phyloP scores from a whole-genome alignment of 1,284 basidiomycete species.

The Malassezia sympodialis region DNA sequence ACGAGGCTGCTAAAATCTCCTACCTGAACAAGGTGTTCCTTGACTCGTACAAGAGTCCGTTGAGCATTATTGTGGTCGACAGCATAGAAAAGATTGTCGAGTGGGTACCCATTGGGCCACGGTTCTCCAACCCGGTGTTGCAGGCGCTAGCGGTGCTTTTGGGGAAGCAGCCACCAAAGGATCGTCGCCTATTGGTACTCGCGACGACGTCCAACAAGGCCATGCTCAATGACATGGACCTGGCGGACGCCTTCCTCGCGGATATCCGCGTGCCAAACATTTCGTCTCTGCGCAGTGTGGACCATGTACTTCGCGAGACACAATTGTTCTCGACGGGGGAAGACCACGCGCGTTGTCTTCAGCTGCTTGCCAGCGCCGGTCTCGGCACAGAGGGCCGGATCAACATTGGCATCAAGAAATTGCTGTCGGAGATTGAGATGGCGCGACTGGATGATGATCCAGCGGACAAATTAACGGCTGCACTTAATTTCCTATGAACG shows the following conservation, averaged over 20 bases:
- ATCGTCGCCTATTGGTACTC: slow-evolving; percentile 78
- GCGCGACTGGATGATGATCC: slow-evolving; percentile 64
- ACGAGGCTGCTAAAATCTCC: slow-evolving; percentile 78
- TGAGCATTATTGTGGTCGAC: slow-evolving; percentile 95
- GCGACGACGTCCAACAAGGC: slow-evolving; percentile 81
- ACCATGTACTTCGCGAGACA: slow-evolving; percentile 71
- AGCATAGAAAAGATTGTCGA: slow-evolving; percentile 47
- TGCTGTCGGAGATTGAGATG: slow-evolving; percentile 89
- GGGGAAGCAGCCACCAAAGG: slow-evolving; percentile 84
- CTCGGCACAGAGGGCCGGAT: slow-evolving; percentile 58
- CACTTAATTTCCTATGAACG: slow-evolving; percentile 24
- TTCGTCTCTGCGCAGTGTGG: slow-evolving; percentile 61
- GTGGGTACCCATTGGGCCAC: slow-evolving; percentile 93
- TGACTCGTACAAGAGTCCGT: slow-evolving; percentile 93
- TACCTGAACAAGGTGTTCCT: slow-evolving; percentile 87
- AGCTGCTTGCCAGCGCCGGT: slow-evolving; percentile 65
- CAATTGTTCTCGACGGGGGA: slow-evolving; percentile 60
- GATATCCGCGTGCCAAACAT: slow-evolving; percentile 79
- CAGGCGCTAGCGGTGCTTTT: slow-evolving; percentile 85
- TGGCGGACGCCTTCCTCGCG: slow-evolving; percentile 77
- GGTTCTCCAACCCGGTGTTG: slow-evolving; percentile 88
- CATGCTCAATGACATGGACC: slow-evolving; percentile 80
- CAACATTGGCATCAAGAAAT: slow-evolving; percentile 74
- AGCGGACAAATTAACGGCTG: slow-evolving; percentile 48
- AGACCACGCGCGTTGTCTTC: slow-evolving; percentile 59